A percentile compares a stretch with the other conserved stretches of the same genome.
Evolutionary conservation across 2,329 filamentous ascomycete genomes (phyloP).

Genomic region (Stagonosporopsis chrysanthemi): DNA sequence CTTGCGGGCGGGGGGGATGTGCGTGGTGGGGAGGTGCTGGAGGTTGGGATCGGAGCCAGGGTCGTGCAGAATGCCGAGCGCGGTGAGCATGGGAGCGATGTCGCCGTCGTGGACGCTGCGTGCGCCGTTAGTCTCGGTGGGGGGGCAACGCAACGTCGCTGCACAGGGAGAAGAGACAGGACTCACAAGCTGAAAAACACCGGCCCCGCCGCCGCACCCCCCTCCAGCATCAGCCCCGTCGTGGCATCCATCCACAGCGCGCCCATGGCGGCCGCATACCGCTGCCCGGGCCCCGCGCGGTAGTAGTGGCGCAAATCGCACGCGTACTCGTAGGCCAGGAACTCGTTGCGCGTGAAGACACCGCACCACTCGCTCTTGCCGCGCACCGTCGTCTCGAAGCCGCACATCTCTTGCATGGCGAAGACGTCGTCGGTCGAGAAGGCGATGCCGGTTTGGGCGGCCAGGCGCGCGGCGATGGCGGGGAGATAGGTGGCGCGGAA

Average conservation of each 20-base stretch:
- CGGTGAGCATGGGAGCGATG: constrained; percentile 62
- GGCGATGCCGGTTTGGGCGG: constrained; percentile 51
- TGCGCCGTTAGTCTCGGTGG: background rate
- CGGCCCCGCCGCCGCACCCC: constrained; percentile 50
- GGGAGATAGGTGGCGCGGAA: constrained; percentile 60
- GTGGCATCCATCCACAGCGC: constrained; percentile 67
- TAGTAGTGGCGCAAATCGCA: constrained; percentile 67
- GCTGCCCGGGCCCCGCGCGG: constrained; percentile 64
- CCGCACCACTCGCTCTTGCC: constrained; percentile 65
- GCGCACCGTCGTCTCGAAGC: constrained; percentile 63
- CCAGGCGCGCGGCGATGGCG: constrained; percentile 55
- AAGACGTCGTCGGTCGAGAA: constrained; percentile 60
- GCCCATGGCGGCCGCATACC: constrained; percentile 62
- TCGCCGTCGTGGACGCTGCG: constrained; percentile 64
- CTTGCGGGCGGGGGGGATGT: constrained; percentile 53
- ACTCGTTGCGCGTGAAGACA: constrained; percentile 63
- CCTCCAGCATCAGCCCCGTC: constrained; percentile 55
- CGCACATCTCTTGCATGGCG: constrained; percentile 68
- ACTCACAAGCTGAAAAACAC: constrained; percentile 65
- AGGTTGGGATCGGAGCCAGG: constrained; percentile 19
- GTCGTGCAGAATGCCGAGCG: constrained; percentile 59
- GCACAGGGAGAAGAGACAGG: too few relatives aligned
- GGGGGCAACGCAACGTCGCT: too few relatives aligned
- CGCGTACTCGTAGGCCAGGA: constrained; percentile 65
- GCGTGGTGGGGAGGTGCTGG: constrained; percentile 56